phyloP scores from a whole-genome alignment of 345 rosid species.

The Crucihimalaya himalaica region DNA sequence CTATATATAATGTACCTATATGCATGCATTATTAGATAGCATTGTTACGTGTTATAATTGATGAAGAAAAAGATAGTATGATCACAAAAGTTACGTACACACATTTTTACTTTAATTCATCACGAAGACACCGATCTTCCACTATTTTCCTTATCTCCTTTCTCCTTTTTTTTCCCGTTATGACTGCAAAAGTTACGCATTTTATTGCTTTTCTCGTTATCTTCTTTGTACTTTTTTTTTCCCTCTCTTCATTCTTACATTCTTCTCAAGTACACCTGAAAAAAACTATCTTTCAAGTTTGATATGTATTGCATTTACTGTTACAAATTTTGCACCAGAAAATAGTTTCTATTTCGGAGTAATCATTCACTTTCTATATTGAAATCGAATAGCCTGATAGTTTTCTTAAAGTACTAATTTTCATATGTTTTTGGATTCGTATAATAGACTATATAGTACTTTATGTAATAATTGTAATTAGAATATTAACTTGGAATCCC shows the following conservation, averaged over 20 bases:
- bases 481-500: slow-evolving; percentile 1
- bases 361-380: neutral
- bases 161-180: slow-evolving; percentile 19
- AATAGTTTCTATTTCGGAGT: neutral
- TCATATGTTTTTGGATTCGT: neutral
- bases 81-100: slow-evolving; percentile 37
- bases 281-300: slow-evolving; percentile 9
- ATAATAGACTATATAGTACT: neutral
- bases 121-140: slow-evolving; percentile 40
- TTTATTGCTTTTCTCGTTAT: slow-evolving; percentile 30
- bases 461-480: neutral
- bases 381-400: neutral
- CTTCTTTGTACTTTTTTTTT: slow-evolving; percentile 17
- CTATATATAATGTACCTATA: neutral
- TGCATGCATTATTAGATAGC: slow-evolving; percentile 24
- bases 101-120: slow-evolving; percentile 39
- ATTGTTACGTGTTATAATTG: slow-evolving; percentile 34
- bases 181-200: slow-evolving; percentile 30
- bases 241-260: slow-evolving; percentile 20
- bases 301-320: neutral
- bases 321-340: neutral
- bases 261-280: slow-evolving; percentile 30
- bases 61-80: slow-evolving; percentile 28
- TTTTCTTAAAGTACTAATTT: neutral
- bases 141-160: slow-evolving; percentile 33